Conservation (phyloP, 2,329 filamentous ascomycete genomes). For the Tolypocladium tundrense region DNA sequence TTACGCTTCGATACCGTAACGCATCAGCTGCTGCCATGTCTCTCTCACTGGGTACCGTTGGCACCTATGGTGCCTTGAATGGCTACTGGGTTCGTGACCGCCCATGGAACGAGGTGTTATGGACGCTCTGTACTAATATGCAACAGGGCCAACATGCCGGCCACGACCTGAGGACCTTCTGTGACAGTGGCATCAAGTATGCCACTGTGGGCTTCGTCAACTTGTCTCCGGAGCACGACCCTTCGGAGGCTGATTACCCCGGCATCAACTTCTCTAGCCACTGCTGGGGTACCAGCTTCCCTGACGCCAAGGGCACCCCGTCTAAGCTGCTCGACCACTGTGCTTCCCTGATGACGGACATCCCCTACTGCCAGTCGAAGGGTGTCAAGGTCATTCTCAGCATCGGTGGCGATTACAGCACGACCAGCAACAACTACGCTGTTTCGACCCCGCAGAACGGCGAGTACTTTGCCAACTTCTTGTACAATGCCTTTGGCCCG, state of each 20-base stretch:
- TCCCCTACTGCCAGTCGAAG: conserved; percentile 28
- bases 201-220: conserved; percentile 29
- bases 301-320: conserved; percentile 9
- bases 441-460: conserved; percentile 20
- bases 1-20: neutral
- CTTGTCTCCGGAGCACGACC: conserved; percentile 23
- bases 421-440: conserved; percentile 19
- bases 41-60: conserved; percentile 11
- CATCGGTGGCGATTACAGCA: conserved; percentile 24
- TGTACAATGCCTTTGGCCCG: conserved; percentile 28
- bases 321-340: conserved; percentile 26
- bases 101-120: neutral
- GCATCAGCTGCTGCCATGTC: conserved; percentile 8
- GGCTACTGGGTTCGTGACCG: conserved; percentile 27
- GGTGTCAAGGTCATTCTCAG: conserved; percentile 33
- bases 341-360: conserved; percentile 24
- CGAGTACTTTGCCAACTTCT: conserved; percentile 24
- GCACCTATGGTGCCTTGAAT: conserved; percentile 22
- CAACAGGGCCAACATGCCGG: conserved; percentile 23
- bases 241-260: conserved; percentile 18
- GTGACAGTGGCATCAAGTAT: conserved; percentile 25
- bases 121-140: neutral
- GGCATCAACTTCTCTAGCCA: conserved; percentile 29
- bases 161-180: conserved; percentile 23
- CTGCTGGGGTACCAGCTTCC: conserved; percentile 20